Evolutionary conservation across 2,329 filamentous ascomycete genomes (phyloP), one percentile per base, ranked within the genome.

Genomic region (Fusarium concolor): DNA sequence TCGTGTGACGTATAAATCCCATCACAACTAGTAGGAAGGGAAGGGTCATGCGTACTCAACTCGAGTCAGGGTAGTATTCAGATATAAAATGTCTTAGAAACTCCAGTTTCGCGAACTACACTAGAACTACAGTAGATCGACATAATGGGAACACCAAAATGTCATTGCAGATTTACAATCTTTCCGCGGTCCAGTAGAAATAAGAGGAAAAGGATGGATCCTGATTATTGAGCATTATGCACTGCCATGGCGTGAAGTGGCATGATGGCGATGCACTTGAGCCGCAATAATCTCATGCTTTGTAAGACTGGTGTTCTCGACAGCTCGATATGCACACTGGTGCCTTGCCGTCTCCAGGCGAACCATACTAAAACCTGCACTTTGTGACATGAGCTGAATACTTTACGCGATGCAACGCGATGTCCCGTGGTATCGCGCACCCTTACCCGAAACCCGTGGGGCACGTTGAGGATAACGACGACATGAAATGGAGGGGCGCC

Each of bases 401-500:
- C 44, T 43, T 39, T 51, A 41, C 55, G 62, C 61, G 47, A 62
- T 69, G 61, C 56, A 68, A 66, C 61, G 38, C 65, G 51, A 69
- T 66, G 49, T 68, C 65, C 61, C 65, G 61, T 68, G 56, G 61
- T 47, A 62, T 68, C 46, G 65, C 46, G 65, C 60, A 65, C 47
- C 64, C 33, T 42, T 22, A 39, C 59, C 49, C 37, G 31, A 44
- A 55, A 65, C 49, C 37, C 41, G 47, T 45, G 61, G 55, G 51
- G 65, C 20, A 55, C 45, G n/a, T 28, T 29, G 45, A 47, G 50
- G 52, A 70, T 35, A 54, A 53, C 46, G 53, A 59, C 45, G 49
- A 47, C 35, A 42, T 43, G 53, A 47, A 24, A 56, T 39, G 66
- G 65, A 56, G 65, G 65, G 65, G 50, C 55, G 29, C 61, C 43